Evolutionary conservation across 2,329 filamentous ascomycete genomes (phyloP), one percentile per base, ranked within the genome.

Genomic region (Pseudocercospora musae): DNA sequence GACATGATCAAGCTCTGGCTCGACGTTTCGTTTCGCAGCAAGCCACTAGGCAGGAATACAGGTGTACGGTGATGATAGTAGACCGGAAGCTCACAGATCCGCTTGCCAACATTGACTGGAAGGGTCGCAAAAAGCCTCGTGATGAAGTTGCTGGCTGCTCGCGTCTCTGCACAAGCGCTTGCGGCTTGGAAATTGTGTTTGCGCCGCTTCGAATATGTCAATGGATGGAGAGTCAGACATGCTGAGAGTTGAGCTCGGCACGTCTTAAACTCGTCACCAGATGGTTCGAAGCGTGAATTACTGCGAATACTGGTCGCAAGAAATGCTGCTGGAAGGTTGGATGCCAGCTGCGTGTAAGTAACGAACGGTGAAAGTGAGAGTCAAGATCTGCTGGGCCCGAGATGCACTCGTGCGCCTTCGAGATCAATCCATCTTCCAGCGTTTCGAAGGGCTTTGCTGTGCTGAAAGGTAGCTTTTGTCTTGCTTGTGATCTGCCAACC

Each of bases 71-170:
- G 57, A 33, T 64, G 58, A 27, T 65, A 62, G 57, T 54, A 66
- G 25, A 66, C 60, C 11, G 62, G 59, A 11, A 66, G 59, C 54
- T 60, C 46, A 54, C 56, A 64, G 59, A 66, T 64, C 15, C 46
- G 21, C 18, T 40, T 29, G 15, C 62, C 59, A 10, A 60, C 56
- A 11, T 59, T 37, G n/a, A 61, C 57, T 7, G 64, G 59, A 1
- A 66, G 3, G 44, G 44, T 18, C 10, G 23, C 5, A 48, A 3
- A 5, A 25, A 25, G 9, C 44, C 20, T 21, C 44, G 23, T 18
- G 18, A 25, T 10, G 44, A 48, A 25, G 44, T 20, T 48, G 44
- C 44, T 48, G 44, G 42, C 42, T 46, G 42, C 42, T 46, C 31
- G 4, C 15, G 31, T 1, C 31, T 33, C 31, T 18, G 42, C 42